These are phyloP conservation scores for Pythium pyrilobum DNA, from an alignment of 352 stramenopile genomes.

Conservation along the genomic window DNA sequence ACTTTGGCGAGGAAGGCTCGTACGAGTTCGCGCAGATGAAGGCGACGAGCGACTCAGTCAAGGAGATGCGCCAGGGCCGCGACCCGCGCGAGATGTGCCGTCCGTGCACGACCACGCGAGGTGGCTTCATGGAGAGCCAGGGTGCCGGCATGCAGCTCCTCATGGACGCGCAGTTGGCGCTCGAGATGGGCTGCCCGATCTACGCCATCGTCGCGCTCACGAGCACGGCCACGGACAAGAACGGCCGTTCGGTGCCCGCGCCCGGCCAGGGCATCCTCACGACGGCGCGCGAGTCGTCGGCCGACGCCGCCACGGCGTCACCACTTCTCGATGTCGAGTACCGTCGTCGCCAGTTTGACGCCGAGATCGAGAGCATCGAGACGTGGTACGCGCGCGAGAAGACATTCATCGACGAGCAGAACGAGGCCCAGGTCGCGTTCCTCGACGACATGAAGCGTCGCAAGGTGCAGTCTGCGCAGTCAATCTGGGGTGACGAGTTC, in stretches of 20 bases:
- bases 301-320: constrained; percentile 20
- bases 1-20: constrained; percentile 81
- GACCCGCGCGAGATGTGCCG: constrained; percentile 81
- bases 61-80: constrained; percentile 73
- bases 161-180: constrained; percentile 82
- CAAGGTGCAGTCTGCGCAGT: constrained; percentile 63
- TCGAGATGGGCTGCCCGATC: constrained; percentile 86
- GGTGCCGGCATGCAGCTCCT: constrained; percentile 84
- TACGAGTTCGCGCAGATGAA: constrained; percentile 90
- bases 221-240: constrained; percentile 88
- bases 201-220: constrained; percentile 79
- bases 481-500: constrained; percentile 66
- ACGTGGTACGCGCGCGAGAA: constrained; percentile 65
- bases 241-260: constrained; percentile 74
- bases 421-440: constrained; percentile 30
- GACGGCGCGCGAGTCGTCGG: constrained; percentile 55
- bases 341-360: constrained; percentile 70
- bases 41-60: constrained; percentile 79
- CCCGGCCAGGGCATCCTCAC: constrained; percentile 85
- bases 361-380: constrained; percentile 66
- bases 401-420: constrained; percentile 27
- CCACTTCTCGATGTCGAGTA: constrained; percentile 68
- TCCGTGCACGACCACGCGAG: constrained; percentile 70
- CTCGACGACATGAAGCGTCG: constrained; percentile 60
- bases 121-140: constrained; percentile 88